Conservation (phyloP, 768 basidiomycete genomes). For the Amanita polypyramis region DNA sequence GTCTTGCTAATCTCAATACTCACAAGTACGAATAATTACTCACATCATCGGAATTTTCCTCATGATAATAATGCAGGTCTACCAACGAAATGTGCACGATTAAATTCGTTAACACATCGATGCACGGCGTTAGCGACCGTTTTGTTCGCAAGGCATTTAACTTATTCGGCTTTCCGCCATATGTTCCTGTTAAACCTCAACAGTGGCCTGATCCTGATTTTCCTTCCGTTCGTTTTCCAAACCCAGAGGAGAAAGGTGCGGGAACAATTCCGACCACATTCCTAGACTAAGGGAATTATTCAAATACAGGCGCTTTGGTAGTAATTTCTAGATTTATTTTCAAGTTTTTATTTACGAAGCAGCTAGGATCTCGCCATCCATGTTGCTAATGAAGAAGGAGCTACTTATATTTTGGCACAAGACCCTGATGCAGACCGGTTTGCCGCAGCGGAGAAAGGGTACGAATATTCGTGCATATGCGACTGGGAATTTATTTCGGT, state of each 20-base stretch:
- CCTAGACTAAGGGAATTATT: neutral
- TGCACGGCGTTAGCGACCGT: constrained; percentile 81
- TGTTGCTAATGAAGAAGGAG: constrained; percentile 43
- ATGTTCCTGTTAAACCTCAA: constrained; percentile 56
- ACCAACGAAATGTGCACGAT: constrained; percentile 28
- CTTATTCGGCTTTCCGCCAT: constrained; percentile 46
- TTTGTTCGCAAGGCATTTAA: constrained; percentile 51
- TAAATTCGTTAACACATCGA: constrained; percentile 77
- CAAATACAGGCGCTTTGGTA: constrained; percentile 39
- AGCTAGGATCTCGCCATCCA: constrained; percentile 59
- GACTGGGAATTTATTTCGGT: constrained; percentile 9
- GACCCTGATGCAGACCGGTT: constrained; percentile 87
- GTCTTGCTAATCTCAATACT: constrained; percentile 21
- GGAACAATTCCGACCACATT: constrained; percentile 15
- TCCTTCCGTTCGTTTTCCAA: constrained; percentile 76
- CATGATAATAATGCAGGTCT: neutral
- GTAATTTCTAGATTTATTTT: constrained; percentile 6
- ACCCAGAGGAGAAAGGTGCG: constrained; percentile 83
- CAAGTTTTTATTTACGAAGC: neutral
- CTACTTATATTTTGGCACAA: constrained; percentile 70
- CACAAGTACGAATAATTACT: constrained; percentile 14
- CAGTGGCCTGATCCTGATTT: constrained; percentile 74
- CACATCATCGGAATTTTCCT: neutral
- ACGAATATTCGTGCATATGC: constrained; percentile 10
- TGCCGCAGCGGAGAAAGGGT: constrained; percentile 64